These are phyloP conservation scores for Juncus inflexus DNA, from an alignment of 176 grass and related monocot species.

Conservation along the genomic window DNA sequence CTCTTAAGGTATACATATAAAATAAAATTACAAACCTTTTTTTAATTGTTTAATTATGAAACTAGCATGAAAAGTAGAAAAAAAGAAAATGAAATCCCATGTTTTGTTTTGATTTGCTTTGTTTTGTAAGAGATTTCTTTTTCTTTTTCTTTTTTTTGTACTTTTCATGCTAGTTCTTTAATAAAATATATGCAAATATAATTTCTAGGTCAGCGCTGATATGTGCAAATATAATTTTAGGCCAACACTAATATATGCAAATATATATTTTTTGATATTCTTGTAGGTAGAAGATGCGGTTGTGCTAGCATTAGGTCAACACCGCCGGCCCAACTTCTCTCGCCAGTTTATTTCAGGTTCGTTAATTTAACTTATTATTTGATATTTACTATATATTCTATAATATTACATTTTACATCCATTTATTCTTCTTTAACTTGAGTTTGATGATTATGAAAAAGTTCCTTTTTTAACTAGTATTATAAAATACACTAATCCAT, in stretches of 20 bases:
- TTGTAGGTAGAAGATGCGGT: conserved; percentile 93
- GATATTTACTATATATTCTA: conserved; percentile 1
- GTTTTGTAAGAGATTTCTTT: too few relatives aligned
- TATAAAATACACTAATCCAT: conserved; percentile 24
- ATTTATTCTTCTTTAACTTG: too few relatives aligned
- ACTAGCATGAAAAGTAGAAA: too few relatives aligned
- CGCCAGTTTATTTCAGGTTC: conserved; percentile 96
- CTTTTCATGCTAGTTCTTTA: too few relatives aligned
- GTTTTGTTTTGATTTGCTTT: too few relatives aligned
- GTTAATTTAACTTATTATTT: conserved; percentile 9
- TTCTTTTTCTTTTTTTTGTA: conserved; percentile 9
- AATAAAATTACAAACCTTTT: neutral
- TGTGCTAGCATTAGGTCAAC: conserved; percentile 87
- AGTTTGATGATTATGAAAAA: too few relatives aligned
- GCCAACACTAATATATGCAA: too few relatives aligned
- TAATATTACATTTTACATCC: neutral
- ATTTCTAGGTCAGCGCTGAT: too few relatives aligned
- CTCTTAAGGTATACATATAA: conserved; percentile 55
- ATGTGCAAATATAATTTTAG: conserved; percentile 1
- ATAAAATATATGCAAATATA: too few relatives aligned
- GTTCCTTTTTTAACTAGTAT: too few relatives aligned
- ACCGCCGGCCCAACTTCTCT: conserved; percentile 75
- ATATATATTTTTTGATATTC: conserved; percentile 13
- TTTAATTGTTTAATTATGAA: neutral
- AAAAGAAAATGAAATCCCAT: too few relatives aligned